These are phyloP conservation scores for Pugionium cornutum DNA, from an alignment of 345 rosid species.

Conservation along the genomic window DNA sequence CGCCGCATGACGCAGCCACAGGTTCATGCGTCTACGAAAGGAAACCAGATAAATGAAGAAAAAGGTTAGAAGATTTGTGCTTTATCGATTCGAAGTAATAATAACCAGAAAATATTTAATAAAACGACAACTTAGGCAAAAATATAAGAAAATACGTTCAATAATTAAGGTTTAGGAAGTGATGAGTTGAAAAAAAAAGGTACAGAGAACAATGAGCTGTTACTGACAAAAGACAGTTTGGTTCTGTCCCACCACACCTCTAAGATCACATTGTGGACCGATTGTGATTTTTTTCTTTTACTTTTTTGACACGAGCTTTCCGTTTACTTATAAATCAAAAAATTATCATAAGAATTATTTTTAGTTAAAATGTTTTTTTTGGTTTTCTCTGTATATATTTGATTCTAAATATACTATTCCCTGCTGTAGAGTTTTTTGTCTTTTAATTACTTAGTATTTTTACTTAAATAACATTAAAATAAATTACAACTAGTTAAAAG, in stretches of 20 bases:
- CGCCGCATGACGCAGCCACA: too few species aligned
- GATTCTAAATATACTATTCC: too few species aligned
- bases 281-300: neutral
- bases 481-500: too few species aligned
- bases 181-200: conserved; percentile 14
- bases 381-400: too few species aligned
- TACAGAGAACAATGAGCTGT: conserved; percentile 47
- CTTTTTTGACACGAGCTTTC: too few species aligned
- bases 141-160: neutral
- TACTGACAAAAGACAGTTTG: conserved; percentile 42
- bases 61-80: conserved; percentile 20
- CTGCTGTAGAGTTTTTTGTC: too few species aligned
- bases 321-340: neutral
- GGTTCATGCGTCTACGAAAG: too few species aligned
- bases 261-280: conserved; percentile 34
- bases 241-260: conserved; percentile 36
- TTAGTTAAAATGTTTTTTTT: too few species aligned
- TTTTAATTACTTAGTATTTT: too few species aligned
- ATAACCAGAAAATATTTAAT: conserved; percentile 20
- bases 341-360: too few species aligned
- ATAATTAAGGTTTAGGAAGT: conserved; percentile 7
- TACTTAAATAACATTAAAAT: too few species aligned
- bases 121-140: conserved; percentile 35
- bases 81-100: conserved; percentile 28
- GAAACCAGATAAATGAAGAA: neutral